Percentiles rank a stretch among this genome's conserved stretches.
Conservation (phyloP, 2,329 filamentous ascomycete genomes). For the Xylariaceae sp. region DNA sequence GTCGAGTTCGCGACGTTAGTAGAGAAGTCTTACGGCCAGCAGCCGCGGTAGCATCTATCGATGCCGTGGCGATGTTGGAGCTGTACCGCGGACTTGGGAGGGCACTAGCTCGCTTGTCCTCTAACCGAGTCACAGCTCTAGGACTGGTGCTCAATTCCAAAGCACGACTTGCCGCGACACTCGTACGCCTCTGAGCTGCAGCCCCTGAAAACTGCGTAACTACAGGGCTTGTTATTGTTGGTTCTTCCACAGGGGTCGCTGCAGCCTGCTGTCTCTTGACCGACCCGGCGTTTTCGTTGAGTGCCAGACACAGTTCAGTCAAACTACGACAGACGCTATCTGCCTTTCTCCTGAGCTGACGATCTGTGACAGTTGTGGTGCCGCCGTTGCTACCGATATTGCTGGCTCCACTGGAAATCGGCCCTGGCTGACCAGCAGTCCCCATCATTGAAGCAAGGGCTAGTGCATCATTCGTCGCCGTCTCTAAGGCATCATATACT, state of each 20-base stretch:
- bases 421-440: constrained; percentile 62
- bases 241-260: constrained; percentile 25
- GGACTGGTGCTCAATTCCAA: constrained; percentile 40
- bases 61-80: constrained; percentile 36
- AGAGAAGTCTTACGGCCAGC: constrained; percentile 52
- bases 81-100: constrained; percentile 42
- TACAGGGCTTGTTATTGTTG: constrained; percentile 41
- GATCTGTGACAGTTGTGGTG: constrained; percentile 58
- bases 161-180: constrained; percentile 36
- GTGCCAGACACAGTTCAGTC: constrained; percentile 84
- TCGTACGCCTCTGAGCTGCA: constrained; percentile 37
- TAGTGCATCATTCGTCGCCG: constrained; percentile 76
- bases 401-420: constrained; percentile 64
- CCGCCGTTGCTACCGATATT: constrained; percentile 47
- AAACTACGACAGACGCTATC: constrained; percentile 90
- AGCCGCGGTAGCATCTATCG: constrained; percentile 35
- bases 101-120: constrained; percentile 49
- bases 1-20: constrained; percentile 42
- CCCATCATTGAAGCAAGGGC: constrained; percentile 75
- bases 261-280: constrained; percentile 32
- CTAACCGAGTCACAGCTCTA: constrained; percentile 47
- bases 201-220: constrained; percentile 38
- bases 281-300: constrained; percentile 58
- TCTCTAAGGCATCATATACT: constrained; percentile 75
- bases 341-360: constrained; percentile 82